phyloP scores from a whole-genome alignment of 1,139 yeast genomes.

The Protomyces inundatus region DNA sequence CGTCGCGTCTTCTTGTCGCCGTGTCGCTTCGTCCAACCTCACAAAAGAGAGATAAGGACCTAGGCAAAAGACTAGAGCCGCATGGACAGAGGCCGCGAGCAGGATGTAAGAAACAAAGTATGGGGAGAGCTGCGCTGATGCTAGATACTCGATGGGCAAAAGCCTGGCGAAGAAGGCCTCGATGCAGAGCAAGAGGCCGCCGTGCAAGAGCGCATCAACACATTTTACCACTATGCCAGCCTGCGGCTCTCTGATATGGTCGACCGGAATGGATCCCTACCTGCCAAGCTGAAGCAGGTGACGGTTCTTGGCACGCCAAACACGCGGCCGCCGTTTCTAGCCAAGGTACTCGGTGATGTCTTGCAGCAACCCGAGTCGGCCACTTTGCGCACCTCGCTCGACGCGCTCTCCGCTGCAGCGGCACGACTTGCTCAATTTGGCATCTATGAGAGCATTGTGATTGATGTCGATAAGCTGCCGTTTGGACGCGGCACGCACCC shows the following conservation, averaged over 20 bases:
- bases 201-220: not conserved
- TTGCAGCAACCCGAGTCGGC: constrained; percentile 29
- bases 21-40: not conserved
- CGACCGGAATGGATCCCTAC: constrained; percentile 32
- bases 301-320: constrained; percentile 32
- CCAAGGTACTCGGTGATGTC: constrained; percentile 29
- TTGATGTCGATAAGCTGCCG: constrained; percentile 38
- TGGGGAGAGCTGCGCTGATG: not conserved
- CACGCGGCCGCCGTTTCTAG: constrained; percentile 33
- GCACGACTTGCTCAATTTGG: constrained; percentile 40
- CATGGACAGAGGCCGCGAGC: not conserved
- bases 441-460: constrained; percentile 46
- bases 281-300: constrained; percentile 31
- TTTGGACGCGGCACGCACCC: constrained; percentile 12
- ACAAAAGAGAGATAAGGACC: too few species aligned
- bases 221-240: constrained; percentile 4
- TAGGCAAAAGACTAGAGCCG: not conserved
- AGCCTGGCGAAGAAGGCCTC: not conserved
- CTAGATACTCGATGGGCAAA: not conserved
- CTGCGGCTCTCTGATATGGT: constrained; percentile 25
- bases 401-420: constrained; percentile 37
- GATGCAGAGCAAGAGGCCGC: not conserved
- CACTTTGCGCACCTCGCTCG: constrained; percentile 36
- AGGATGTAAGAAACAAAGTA: not conserved
- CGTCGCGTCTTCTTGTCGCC: not conserved